phyloP scores from a whole-genome alignment of 768 basidiomycete species.

The Hypholoma sublateritium region DNA sequence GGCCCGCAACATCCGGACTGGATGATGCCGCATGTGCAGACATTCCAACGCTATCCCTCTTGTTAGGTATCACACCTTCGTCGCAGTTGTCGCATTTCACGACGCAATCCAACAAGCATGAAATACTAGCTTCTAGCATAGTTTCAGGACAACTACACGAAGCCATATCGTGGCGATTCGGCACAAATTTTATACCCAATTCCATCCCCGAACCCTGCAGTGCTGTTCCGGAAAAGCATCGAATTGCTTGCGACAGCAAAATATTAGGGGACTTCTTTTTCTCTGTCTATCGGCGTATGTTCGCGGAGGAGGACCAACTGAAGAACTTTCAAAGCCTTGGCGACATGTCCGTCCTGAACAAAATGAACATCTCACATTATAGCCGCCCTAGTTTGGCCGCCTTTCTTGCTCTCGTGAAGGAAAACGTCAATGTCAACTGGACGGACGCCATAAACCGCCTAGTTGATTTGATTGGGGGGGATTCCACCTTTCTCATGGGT shows the following conservation, averaged over 20 bases:
- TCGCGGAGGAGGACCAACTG: conserved; percentile 34
- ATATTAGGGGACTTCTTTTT: conserved; percentile 40
- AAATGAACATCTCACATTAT: conserved; percentile 38
- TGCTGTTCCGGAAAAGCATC: neutral
- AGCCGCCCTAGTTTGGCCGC: conserved; percentile 46
- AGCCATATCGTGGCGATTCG: conserved; percentile 36
- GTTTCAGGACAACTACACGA: conserved; percentile 32
- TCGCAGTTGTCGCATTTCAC: conserved; percentile 41
- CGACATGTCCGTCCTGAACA: conserved; percentile 4
- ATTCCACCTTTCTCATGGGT: conserved; percentile 25
- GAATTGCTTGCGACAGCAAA: conserved; percentile 19
- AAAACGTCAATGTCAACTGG: conserved; percentile 42
- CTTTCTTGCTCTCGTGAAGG: conserved; percentile 41
- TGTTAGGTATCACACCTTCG: conserved; percentile 41
- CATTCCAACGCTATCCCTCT: conserved; percentile 36
- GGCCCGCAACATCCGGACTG: conserved; percentile 23
- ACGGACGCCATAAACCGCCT: conserved; percentile 34
- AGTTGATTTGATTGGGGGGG: conserved; percentile 21
- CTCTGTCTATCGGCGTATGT: conserved; percentile 44
- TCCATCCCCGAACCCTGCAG: neutral
- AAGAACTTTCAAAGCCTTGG: conserved; percentile 3
- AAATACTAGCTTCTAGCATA: conserved; percentile 21
- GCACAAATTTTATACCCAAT: conserved; percentile 18
- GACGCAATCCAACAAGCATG: conserved; percentile 40
- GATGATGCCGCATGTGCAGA: conserved; percentile 33